phyloP scores from a whole-genome alignment of 208 protist species.

The Porcisia deanei region DNA sequence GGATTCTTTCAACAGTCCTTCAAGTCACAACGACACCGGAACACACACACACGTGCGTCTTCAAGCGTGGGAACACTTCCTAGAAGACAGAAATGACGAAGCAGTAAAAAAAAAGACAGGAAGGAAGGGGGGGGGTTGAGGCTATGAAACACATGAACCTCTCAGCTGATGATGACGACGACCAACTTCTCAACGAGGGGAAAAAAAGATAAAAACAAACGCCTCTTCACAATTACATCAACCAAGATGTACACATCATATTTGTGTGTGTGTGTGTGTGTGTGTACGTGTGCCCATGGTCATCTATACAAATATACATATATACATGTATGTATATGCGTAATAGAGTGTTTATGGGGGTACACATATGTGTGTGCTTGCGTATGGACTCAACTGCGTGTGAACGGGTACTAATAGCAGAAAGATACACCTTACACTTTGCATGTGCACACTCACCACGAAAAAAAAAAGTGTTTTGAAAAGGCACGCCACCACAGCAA shows the following conservation, averaged over 20 bases:
- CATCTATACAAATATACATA: background rate
- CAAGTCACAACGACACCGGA: background rate
- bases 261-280: background rate
- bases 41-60: background rate
- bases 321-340: conserved; percentile 3
- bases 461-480: conserved; percentile 6
- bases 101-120: background rate
- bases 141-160: background rate
- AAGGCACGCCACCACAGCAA: background rate
- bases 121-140: background rate
- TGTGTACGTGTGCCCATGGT: background rate
- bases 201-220: conserved; percentile 4
- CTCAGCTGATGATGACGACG: background rate
- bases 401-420: background rate
- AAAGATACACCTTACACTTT: background rate
- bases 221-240: background rate
- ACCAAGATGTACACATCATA: conserved; percentile 4
- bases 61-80: background rate
- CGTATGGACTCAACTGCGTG: background rate
- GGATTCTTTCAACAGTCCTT: background rate
- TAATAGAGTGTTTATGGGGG: background rate
- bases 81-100: background rate
- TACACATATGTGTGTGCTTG: background rate
- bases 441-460: background rate
- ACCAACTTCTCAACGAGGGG: background rate